These are phyloP conservation scores for Arthrinium phaeospermum DNA, from an alignment of 2,329 filamentous ascomycete species.

Conservation along the genomic window DNA sequence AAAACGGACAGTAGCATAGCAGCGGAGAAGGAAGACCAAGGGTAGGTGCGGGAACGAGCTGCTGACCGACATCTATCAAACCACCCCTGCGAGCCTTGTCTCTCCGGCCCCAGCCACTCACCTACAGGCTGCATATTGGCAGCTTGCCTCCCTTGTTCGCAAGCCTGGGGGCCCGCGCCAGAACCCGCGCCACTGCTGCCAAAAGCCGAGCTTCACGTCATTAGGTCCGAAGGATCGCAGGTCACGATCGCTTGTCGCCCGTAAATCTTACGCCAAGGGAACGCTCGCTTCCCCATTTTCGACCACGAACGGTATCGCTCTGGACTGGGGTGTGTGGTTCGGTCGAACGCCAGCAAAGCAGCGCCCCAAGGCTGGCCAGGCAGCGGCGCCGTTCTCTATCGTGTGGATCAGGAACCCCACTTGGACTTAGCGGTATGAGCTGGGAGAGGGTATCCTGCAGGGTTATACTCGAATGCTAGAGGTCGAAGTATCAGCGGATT, in stretches of 20 bases:
- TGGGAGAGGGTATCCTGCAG: background rate
- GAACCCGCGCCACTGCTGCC: background rate
- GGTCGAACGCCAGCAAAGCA: slow-evolving; percentile 11
- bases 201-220: background rate
- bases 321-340: background rate
- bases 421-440: slow-evolving; percentile 5
- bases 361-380: slow-evolving; percentile 11
- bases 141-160: background rate
- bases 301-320: background rate
- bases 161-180: background rate
- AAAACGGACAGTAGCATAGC: background rate
- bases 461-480: slow-evolving; percentile 1
- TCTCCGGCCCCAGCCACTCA: background rate
- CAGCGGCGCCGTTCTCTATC: background rate
- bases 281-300: background rate
- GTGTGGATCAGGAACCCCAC: background rate
- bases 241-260: background rate
- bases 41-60: background rate
- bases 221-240: background rate
- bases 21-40: background rate
- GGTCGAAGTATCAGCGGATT: background rate
- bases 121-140: background rate
- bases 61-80: slow-evolving; percentile 4
- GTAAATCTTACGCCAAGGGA: slow-evolving; percentile 11
- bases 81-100: background rate